Evolutionary conservation across 768 basidiomycete species (phyloP).

Genomic region (Serendipita sp.): DNA sequence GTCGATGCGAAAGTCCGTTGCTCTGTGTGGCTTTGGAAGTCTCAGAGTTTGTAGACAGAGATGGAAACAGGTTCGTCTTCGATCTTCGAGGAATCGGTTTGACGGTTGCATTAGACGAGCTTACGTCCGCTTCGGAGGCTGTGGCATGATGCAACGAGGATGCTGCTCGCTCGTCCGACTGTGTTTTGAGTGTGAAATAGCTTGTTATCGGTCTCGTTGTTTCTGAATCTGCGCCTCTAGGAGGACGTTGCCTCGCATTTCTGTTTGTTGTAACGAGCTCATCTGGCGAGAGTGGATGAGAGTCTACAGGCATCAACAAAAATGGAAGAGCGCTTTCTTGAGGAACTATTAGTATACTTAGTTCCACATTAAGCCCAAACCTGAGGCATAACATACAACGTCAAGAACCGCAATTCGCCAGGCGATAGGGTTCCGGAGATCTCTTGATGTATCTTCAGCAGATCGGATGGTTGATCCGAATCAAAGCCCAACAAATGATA

Average conservation of each 20-base stretch:
- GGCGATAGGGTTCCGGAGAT: too few species aligned
- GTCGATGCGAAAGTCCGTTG: constrained; percentile 11
- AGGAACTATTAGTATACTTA: too few species aligned
- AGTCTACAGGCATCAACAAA: constrained; percentile 41
- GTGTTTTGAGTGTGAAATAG: constrained; percentile 49
- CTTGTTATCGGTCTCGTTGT: constrained; percentile 25
- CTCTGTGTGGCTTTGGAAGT: constrained; percentile 10
- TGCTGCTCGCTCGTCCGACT: constrained; percentile 32
- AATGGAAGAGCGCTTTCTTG: too few species aligned
- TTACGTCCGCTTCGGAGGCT: background rate
- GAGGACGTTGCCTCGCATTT: constrained; percentile 8
- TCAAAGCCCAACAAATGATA: too few species aligned
- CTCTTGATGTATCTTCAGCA: too few species aligned
- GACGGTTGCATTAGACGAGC: constrained; percentile 1
- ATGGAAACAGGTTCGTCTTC: constrained; percentile 14
- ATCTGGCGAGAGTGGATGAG: constrained; percentile 56
- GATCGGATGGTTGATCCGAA: too few species aligned
- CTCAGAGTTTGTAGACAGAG: constrained; percentile 42
- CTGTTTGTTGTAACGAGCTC: constrained; percentile 10
- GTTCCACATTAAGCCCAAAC: too few species aligned
- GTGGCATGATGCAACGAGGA: background rate
- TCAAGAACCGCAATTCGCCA: too few species aligned
- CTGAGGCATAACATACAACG: too few species aligned
- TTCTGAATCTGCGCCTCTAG: constrained; percentile 4
- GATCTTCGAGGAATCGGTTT: background rate